Conservation (phyloP, 2,329 filamentous ascomycete species). For the Trichoderma sp. region DNA sequence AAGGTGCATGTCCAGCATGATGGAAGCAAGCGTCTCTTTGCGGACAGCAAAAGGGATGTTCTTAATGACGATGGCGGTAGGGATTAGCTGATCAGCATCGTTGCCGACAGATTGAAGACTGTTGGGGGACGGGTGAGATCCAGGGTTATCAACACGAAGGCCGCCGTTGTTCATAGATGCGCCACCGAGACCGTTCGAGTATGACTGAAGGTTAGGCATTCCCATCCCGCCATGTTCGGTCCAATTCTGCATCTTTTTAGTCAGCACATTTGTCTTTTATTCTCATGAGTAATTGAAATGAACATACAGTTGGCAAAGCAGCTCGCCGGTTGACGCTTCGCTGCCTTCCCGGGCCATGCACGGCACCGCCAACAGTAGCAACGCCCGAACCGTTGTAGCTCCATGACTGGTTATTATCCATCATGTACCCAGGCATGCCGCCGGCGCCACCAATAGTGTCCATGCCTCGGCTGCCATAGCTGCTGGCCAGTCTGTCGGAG, state of each 20-base stretch:
- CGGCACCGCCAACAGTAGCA: constrained; percentile 57
- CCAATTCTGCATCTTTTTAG: constrained; percentile 42
- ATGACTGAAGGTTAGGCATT: constrained; percentile 40
- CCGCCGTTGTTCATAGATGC: constrained; percentile 38
- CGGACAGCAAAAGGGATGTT: constrained; percentile 98
- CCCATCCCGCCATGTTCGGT: constrained; percentile 47
- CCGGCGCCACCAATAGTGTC: constrained; percentile 42
- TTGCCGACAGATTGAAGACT: constrained; percentile 43
- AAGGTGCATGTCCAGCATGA: constrained; percentile 93
- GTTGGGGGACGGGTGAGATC: constrained; percentile 39
- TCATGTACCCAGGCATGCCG: constrained; percentile 48
- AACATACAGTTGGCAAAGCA: constrained; percentile 71
- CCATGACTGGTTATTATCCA: constrained; percentile 77
- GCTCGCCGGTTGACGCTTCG: constrained; percentile 53
- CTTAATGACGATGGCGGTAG: constrained; percentile 98
- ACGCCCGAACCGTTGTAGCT: constrained; percentile 69
- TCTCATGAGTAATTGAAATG: background rate
- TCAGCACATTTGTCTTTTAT: background rate
- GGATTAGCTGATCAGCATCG: constrained; percentile 84
- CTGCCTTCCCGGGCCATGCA: constrained; percentile 61
- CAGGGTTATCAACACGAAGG: constrained; percentile 44
- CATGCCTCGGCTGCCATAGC: constrained; percentile 58
- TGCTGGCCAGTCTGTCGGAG: constrained; percentile 62
- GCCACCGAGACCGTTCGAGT: constrained; percentile 35
- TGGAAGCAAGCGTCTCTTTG: constrained; percentile 86